These are phyloP conservation scores for sunflower (Helianthus annuus) DNA, from an alignment of 129 eudicot genomes.

Conservation along the genomic window DNA sequence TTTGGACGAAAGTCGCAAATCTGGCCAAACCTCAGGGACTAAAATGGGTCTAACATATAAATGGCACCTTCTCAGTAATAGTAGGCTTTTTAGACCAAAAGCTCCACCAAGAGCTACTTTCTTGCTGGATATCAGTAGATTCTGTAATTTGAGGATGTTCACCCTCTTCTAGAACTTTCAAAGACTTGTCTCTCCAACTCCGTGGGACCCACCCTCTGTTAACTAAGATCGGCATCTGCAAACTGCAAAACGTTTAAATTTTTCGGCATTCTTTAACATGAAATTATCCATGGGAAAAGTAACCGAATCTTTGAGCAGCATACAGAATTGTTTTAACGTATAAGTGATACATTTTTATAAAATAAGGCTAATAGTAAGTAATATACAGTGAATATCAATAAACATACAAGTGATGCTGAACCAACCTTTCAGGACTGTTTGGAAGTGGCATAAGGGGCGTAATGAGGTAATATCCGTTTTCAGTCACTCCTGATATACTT, in stretches of 20 bases:
- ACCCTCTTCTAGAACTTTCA: conserved; percentile 38
- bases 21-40: no score
- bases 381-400: neutral
- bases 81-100: conserved; percentile 61
- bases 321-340: neutral
- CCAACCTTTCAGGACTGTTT: conserved; percentile 60
- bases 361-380: neutral
- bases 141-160: conserved; percentile 32
- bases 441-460: conserved; percentile 82
- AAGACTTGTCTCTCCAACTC: conserved; percentile 76
- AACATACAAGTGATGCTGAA: conserved; percentile 15
- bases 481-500: conserved; percentile 96
- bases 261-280: conserved; percentile 15
- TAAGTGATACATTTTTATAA: neutral
- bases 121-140: conserved; percentile 37
- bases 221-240: conserved; percentile 72
- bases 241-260: conserved; percentile 43
- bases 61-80: conserved; percentile 42
- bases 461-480: conserved; percentile 85
- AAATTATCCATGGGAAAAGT: neutral
- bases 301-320: neutral
- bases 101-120: conserved; percentile 63
- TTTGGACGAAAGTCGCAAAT: no score
- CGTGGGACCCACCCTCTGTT: conserved; percentile 99
- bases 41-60: neutral